Evolutionary conservation across 495 filamentous ascomycete species (phyloP), one percentile per base, ranked within the genome.

Genomic region (Annulohypoxylon maeteangense): DNA sequence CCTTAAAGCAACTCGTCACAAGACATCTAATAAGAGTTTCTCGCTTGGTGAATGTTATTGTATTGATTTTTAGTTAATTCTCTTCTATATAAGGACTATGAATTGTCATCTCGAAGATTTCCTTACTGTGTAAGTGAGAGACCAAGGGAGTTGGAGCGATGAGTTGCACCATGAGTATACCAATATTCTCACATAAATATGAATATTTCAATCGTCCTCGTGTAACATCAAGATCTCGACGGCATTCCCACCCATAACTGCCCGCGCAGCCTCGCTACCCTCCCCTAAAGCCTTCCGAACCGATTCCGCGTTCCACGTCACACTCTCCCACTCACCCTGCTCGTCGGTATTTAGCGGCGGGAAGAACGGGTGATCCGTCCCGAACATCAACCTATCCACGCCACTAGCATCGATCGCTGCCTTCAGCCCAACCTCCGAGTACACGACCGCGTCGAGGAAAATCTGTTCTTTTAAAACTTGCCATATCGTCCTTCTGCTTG

Each of bases 351-450:
- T 83, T 12, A 97, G 71, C 1, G 94, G 94, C 32, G 95, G 95
- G 79, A 97, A 98, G 81, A 98, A 98, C 0, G 95, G 95, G 81
- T 97, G 93, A 78, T 97, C 95, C 2, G 93, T 97, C 18, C 92
- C 94, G 83, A 97, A 95, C 74, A 95, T 84, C 29, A 95, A 73
- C 68, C 92, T 83, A 70, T 93, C 90, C 7, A 80, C 80, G 0
- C 90, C 90, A 12, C 85, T 85, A 0, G 86, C 85, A 12, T 86
- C 84, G 3, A 92, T 82, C 0, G 93, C 93, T 3, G 93, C 91
- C 74, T 90, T 89, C 34, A 97, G 72, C 0, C 91, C 92, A 12
- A 91, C 89, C 27, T 87, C 83, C 0, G 88, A 88, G 77, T 97
- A 97, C 0, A 94, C 87, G 0, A 97, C 93, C 0, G 95, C 94